Evolutionary conservation across 345 rosid genomes (phyloP).

Genomic region (Citrus sp.): DNA sequence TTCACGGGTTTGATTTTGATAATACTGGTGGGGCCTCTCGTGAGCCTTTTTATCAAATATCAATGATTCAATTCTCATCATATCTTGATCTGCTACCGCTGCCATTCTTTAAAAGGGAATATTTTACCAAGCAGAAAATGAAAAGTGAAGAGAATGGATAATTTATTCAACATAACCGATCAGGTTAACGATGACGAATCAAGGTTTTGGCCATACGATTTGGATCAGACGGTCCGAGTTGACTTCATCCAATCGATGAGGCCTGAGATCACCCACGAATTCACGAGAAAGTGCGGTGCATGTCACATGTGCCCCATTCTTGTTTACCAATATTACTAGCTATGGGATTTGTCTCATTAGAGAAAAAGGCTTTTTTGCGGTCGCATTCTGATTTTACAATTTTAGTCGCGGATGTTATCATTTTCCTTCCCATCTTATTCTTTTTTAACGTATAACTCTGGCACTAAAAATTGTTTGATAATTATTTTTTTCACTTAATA

Average conservation of each 20-base stretch:
- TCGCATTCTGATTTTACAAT: too few species aligned
- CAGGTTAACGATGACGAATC: not conserved
- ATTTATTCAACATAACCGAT: not conserved
- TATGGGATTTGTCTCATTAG: not conserved
- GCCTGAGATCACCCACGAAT: not conserved
- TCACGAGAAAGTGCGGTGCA: not conserved
- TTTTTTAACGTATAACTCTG: too few species aligned
- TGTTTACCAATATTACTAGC: not conserved
- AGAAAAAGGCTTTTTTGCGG: not conserved
- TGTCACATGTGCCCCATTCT: conserved; percentile 16
- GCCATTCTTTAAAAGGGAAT: not conserved
- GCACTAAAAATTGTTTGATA: too few species aligned
- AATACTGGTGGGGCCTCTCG: not conserved
- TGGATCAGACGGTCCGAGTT: not conserved
- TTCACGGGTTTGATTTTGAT: conserved; percentile 28
- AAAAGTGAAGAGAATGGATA: not conserved
- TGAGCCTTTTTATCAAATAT: too few species aligned
- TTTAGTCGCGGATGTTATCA: too few species aligned
- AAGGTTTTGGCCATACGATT: not conserved
- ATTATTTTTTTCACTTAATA: too few species aligned
- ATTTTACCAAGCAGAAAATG: not conserved
- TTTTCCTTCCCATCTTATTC: too few species aligned
- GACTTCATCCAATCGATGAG: not conserved
- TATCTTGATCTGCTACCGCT: not conserved
- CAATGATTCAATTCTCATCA: not conserved